Base-by-base conservation (phyloP, 345 rosid genomes). In the Euphorbia tirucalli region DNA sequence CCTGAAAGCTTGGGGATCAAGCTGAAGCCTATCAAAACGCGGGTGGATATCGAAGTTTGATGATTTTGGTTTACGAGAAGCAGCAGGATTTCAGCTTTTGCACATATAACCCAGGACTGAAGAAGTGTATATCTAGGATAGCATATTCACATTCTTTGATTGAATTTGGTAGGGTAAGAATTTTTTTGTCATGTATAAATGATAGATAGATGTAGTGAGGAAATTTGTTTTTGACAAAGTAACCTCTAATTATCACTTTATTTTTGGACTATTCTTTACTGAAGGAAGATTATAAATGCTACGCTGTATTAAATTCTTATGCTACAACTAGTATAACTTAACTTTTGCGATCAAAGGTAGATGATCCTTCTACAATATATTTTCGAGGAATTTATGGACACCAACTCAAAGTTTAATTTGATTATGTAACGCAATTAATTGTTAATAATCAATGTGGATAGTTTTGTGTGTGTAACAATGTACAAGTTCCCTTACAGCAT, bases 1-100 rank as follows among this genome's bases (percentile, higher is more conserved):
- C 90, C 86, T 0, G 89, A 85, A 64, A 80, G 90, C 46, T 72
- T 86, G 54, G 90, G 93, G 11, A 74, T 88, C 71, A 88, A 88
- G 83, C 89, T 88, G 54, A 86, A 88, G 74, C 93, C 89, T 2
- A 86, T 88, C 65, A 88, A 85, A 79, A 88, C 90, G 0, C 83
- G 89, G 0, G 82, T 68, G 22, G 75, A 66, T 60, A 24, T 71
- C 25, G 63, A 72, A 61, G 37, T 63, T 63, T 77, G 75, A 83
- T 56, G 69, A 65, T 21, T 35, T 37, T 8, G 11, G 21, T 48
- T 44, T 15, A 16, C 21, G 35, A 11, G 55, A 58, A 39, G 50
- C 30, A 35, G 52, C 31, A 5, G 7, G 64, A 46, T 52, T 14
- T 24, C 43, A 27, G 39, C 54, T 48, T 73, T 56, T 69, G 72